Evolutionary conservation across 2,329 filamentous ascomycete species (phyloP), one percentile per base, ranked within the genome.

Genomic region (Uncinocarpus reesii): DNA sequence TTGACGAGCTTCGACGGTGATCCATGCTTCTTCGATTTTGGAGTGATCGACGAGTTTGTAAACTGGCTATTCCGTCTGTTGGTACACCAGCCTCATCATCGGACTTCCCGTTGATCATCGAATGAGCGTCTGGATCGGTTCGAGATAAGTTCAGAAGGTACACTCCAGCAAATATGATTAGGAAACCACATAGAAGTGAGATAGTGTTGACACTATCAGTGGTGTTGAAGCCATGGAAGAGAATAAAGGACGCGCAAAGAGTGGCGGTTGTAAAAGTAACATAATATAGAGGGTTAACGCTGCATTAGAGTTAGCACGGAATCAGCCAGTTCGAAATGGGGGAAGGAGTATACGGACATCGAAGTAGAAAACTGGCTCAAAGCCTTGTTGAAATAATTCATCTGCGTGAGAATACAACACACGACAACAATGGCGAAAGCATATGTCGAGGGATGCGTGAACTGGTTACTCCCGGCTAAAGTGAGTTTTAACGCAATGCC

Each of bases 301-400:
- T 94, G 58, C 11, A 46, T 16, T 16, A 6, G 47, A n/a, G 57
- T 70, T 54, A 51, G 23, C 34, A 32, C 16, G 7, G n/a, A n/a
- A n/a, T n/a, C n/a, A n/a, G n/a, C n/a, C n/a, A n/a, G n/a, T n/a
- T n/a, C n/a, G n/a, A n/a, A n/a, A n/a, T 23, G 16, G 23, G 7
- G 42, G 23, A 6, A 38, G 21, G 23, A 10, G 13, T 24, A 49
- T 28, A 73, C 85, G 65, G 77, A 95, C 89, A 98, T 94, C 59
- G 93, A 95, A 26, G 92, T 95, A 24, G 86, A 90, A 69, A 96
- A 98, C 61, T 93, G 88, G 66, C 87, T 93, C 52, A 98, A 72
- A 6, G 92, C 92, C 69, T 98, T 98, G 75, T 98, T 98, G 70
- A 98, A 95, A 69, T 98, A 98, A 69, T 98, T 98, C 92, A 98